phyloP scores from a whole-genome alignment of 108 stramenopile genomes.

The Conticribra weissflogii region DNA sequence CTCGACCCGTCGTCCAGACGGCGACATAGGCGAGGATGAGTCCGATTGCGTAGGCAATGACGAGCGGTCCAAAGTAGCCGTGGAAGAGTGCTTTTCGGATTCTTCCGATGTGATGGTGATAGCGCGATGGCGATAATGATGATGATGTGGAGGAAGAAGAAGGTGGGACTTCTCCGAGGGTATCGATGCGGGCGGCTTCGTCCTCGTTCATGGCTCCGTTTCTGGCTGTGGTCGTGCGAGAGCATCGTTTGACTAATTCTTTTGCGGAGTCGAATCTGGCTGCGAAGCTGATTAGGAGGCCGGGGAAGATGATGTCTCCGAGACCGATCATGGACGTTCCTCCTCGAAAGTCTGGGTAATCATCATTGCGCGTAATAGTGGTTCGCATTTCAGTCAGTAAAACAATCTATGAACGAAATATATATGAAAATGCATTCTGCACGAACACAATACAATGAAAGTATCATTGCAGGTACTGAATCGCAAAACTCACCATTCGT shows the following conservation, averaged over 20 bases:
- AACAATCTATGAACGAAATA: too few relatives aligned
- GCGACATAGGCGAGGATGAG: constrained; percentile 88
- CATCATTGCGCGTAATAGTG: not conserved
- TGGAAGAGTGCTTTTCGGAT: constrained; percentile 24
- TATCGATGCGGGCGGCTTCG: constrained; percentile 10
- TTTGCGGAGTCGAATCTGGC: constrained; percentile 73
- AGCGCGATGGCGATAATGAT: constrained; percentile 15
- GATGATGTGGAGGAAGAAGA: too few relatives aligned
- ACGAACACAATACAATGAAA: too few relatives aligned
- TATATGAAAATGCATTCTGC: too few relatives aligned
- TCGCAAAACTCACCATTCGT: constrained; percentile 3
- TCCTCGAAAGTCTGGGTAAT: constrained; percentile 71
- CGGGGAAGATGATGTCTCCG: constrained; percentile 91
- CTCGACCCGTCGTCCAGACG: constrained; percentile 84
- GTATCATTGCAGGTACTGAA: too few relatives aligned
- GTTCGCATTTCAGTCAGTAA: too few relatives aligned
- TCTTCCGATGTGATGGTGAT: constrained; percentile 9
- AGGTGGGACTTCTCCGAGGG: constrained; percentile 13
- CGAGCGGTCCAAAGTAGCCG: constrained; percentile 81
- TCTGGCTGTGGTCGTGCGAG: constrained; percentile 6
- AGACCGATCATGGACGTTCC: constrained; percentile 88
- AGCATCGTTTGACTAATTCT: constrained; percentile 24
- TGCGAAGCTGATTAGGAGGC: constrained; percentile 69
- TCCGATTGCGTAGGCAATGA: constrained; percentile 87
- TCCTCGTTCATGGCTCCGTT: not conserved